Percentiles rank a stretch among this genome's conserved stretches.
These are phyloP conservation scores for Phlyctochytrium planicorne DNA, from an alignment of 192 early-diverging fungal species.

Conservation along the genomic window DNA sequence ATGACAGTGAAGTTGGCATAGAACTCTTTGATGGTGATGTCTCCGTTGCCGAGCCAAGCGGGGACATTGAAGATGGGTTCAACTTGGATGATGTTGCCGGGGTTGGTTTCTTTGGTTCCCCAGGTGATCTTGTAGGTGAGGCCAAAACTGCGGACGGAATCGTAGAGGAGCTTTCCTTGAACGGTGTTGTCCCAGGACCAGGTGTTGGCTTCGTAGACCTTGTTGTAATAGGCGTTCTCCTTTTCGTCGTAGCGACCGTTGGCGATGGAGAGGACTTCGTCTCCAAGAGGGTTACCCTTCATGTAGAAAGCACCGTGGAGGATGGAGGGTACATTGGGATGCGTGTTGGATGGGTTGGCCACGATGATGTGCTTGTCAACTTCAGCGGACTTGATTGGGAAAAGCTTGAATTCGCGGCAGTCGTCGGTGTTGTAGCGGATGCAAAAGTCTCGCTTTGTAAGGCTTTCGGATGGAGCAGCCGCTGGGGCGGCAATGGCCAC, in stretches of 20 bases:
- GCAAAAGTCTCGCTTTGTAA: no score
- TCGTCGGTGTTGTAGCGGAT: no score
- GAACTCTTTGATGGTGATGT: not conserved
- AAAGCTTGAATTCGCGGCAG: conserved; percentile 10
- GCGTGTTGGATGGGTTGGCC: conserved; percentile 4
- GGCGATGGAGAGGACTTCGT: conserved; percentile 8
- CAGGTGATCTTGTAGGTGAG: conserved; percentile 3
- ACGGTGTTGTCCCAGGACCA: conserved; percentile 9
- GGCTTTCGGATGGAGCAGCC: no score
- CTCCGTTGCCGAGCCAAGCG: no score
- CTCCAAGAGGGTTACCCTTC: no score
- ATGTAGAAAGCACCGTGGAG: conserved; percentile 12
- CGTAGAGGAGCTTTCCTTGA: not conserved
- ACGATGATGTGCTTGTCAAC: conserved; percentile 12
- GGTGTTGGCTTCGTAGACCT: not conserved
- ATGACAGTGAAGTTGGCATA: not conserved
- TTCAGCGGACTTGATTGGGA: conserved; percentile 1
- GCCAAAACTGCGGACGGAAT: not conserved
- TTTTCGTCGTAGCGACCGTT: conserved; percentile 6
- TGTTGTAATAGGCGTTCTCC: conserved; percentile 15
- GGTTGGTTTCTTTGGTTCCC: no score
- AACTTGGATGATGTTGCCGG: no score
- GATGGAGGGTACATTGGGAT: not conserved
- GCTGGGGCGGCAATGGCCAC: no score
- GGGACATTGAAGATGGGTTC: no score